Evolutionary conservation across 1,139 yeast genomes (phyloP).

Genomic region (Suhomyces kunorum): DNA sequence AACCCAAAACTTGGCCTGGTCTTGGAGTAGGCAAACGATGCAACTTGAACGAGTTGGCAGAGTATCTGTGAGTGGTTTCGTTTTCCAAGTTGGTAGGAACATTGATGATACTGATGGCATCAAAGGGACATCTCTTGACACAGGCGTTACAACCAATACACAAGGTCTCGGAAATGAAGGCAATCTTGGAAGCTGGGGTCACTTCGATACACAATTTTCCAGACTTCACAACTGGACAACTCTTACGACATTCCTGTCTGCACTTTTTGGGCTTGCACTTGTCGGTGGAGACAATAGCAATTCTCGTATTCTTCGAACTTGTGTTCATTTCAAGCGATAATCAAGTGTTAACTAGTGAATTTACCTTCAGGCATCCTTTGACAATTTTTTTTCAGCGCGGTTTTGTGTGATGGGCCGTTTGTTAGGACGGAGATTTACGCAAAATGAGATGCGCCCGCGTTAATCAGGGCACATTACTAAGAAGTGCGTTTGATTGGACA

Average conservation of each 20-base stretch:
- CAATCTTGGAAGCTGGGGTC: slow-evolving; percentile 84
- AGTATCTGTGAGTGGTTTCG: slow-evolving; percentile 94
- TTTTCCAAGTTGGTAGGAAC: slow-evolving; percentile 91
- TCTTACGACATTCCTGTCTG: slow-evolving; percentile 94
- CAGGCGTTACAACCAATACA: slow-evolving; percentile 99
- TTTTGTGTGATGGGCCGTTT: slow-evolving; percentile 9
- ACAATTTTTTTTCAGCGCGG: slow-evolving; percentile 14
- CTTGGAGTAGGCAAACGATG: slow-evolving; percentile 98
- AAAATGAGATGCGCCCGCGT: slow-evolving; percentile 14
- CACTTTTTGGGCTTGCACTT: slow-evolving; percentile 98
- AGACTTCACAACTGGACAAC: slow-evolving; percentile 97
- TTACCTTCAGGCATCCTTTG: slow-evolving; percentile 9
- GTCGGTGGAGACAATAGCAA: slow-evolving; percentile 91
- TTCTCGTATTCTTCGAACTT: slow-evolving; percentile 62
- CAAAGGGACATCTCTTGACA: slow-evolving; percentile 97
- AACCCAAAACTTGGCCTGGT: slow-evolving; percentile 97
- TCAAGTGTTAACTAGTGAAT: slow-evolving; percentile 1
- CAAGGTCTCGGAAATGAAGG: slow-evolving; percentile 90
- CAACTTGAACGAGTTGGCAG: slow-evolving; percentile 95
- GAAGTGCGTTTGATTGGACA: slow-evolving; percentile 11
- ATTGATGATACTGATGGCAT: slow-evolving; percentile 92
- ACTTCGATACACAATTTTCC: slow-evolving; percentile 98
- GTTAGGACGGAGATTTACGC: slow-evolving; percentile 16
- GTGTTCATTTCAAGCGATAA: slow-evolving; percentile 5
- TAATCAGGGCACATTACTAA: slow-evolving; percentile 18